Evolutionary conservation across 2,329 filamentous ascomycete species (phyloP), one percentile per base, ranked within the genome.

Genomic region (Pseudocercospora crystallina): DNA sequence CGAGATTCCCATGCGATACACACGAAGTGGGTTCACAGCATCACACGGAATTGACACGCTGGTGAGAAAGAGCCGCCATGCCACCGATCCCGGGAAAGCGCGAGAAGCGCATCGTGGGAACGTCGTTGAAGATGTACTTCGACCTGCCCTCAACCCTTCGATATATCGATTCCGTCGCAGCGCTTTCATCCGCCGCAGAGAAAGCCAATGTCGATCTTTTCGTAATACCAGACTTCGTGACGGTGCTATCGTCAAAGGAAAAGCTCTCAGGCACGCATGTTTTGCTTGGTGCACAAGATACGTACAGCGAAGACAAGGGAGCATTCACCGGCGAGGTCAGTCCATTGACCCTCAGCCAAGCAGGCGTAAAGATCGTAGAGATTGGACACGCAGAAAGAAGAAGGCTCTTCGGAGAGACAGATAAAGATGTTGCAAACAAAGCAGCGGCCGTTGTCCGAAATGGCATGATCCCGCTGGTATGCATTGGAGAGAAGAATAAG

Each of bases 101-200:
- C 49, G 78, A 75, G 40, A 81, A 81, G 63, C 83, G 83, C 62
- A 76, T 90, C 54, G 77, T 90, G 53, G 86, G 87, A 68, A 83
- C 89, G 57, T 87, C 83, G 40, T 82, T 86, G 34, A 90, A 90
- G 65, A 87, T 90, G 82, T 90, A 91, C 78, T 91, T 91, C 72
- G 81, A 84, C 54, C 79, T 85, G 8, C 71, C 79, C 9, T 76
- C 78, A 54, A 90, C 87, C 1, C 71, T 68, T 65, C 76, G 66
- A 41, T 76, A 78, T 64, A 65, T 76, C 49, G 66, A 71, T 43
- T 69, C 69, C 49, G 68, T 76, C 41, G 62, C 69, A 39, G 60
- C 69, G 11, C 69, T 77, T 46, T 70, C 77, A 39, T 64, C 76
- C 48, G 86, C 85, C 65, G 73, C 74, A 14, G 69, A 69, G 72